Base-by-base conservation (phyloP, 2,329 filamentous ascomycete species). In the Aureobasidium mangrovei region DNA sequence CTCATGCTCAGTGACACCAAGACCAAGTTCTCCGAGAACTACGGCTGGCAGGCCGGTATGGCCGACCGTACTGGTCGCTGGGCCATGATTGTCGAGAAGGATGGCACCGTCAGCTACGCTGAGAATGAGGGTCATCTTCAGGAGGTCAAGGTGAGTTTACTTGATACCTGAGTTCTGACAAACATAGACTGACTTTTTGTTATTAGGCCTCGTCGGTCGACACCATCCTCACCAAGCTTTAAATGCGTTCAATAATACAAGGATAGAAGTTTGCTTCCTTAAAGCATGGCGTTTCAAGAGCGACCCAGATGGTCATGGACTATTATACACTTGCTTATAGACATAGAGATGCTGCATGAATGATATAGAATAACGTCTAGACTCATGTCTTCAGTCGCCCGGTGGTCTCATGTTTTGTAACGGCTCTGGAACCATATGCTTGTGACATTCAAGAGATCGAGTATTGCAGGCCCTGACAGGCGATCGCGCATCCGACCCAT, bases 101-200 rank as follows among this genome's bases (percentile, higher is more conserved):
- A 94, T 70, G 88, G 88, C 70, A 91, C 88, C 77, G 79, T 95
- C 65, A 77, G 74, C 65, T 94, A 94, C 70, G 86, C 87, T 57
- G 86, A 85, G 72, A 84, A 81, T 64, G 88, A 94, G 74, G 69
- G 68, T 59, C 78, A 73, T 58, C 72, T 72, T 3, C 64, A 72
- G 43, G 65, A 77, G 58, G 73, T 78, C 39, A 69, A 69, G 49
- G 76, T 77, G 62, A 67, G 70, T 65, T 29, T 3, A 35, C 7
- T 10, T 3, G 18, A 18, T 18, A 18, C 18, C 18, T 12, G 4
- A 26, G 38, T 35, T 12, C 8, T 18, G 32, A 45, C 42, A 35
- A 26, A 7, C 33, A 43, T 32, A 38, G n/a, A n/a, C 58, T 57
- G 28, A 49, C 45, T 63, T 66, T 70, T 61, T 55, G 62, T 58